Base-by-base conservation (phyloP, 176 grass and related monocot genomes). In the Carex littledalei region DNA sequence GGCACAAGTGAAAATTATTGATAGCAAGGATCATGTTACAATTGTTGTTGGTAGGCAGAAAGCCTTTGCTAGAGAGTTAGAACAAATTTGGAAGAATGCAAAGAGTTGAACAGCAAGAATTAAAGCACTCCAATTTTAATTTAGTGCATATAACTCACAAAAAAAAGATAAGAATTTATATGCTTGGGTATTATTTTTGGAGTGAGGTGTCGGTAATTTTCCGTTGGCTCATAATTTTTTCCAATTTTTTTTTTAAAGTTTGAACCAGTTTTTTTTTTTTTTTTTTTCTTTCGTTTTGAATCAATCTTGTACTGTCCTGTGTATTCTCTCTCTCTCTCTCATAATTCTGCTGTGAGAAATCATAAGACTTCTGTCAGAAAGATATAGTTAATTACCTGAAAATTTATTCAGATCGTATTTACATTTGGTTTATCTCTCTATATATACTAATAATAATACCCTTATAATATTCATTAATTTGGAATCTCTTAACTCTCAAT, bases 31-130 rank as follows among this genome's bases (percentile, higher is more conserved):
- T 81, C 95, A 98, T 32, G 89, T 98, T n/a, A 98, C 95, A 61
- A 95, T 98, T 14, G 93, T 98, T 67, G 95, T 98, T 84, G 85
- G 86, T 7, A 90, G 95, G 1, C 95, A 98, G 86, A 94, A 86
- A 79, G 91, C 87, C n/a, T 89, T 98, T 57, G 93, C 95, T 54
- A 89, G 80, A 84, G 95, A 98, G 88, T 86, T 98, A 34, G 95
- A 95, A 82, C 91, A 94, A 85, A 98, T 98, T 37, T 98, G 95
- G 95, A 84, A 86, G 47, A 86, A 34, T 31, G 79, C 84, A 68
- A 64, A 65, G n/a, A 24, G 64, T 47, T 77, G 71, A 76, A 21
- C 37, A 83, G 47, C 43, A 61, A 54, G 47, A 22, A n/a, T n/a
- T n/a, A n/a, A n/a, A 62, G 0, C 2, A 65, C 22, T 68, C 43